phyloP scores from a whole-genome alignment of 345 rosid genomes.

The Acer saccharum region DNA sequence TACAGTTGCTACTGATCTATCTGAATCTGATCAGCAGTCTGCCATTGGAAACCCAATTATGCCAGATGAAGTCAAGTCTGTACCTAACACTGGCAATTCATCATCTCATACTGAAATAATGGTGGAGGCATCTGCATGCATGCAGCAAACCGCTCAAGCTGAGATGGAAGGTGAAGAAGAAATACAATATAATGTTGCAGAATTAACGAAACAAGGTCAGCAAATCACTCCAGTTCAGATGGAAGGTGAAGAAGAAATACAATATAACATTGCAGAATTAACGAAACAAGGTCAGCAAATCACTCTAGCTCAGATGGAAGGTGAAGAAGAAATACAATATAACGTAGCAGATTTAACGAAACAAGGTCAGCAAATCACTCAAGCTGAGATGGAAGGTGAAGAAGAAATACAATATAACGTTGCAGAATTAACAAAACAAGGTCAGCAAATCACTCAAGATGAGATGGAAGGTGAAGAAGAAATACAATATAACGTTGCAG shows the following conservation, averaged over 20 bases:
- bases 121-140: constrained; percentile 15
- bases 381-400: constrained; percentile 25
- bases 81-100: background rate
- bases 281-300: constrained; percentile 64
- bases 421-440: constrained; percentile 70
- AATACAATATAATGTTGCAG: constrained; percentile 66
- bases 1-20: constrained; percentile 43
- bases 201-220: constrained; percentile 73
- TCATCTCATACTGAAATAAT: constrained; percentile 18
- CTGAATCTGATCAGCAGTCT: constrained; percentile 26
- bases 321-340: constrained; percentile 47
- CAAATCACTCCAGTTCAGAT: constrained; percentile 26
- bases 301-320: constrained; percentile 24
- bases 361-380: constrained; percentile 42
- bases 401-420: constrained; percentile 59
- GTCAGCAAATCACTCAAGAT: constrained; percentile 39
- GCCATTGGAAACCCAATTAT: constrained; percentile 15
- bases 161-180: constrained; percentile 35
- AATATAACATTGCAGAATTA: constrained; percentile 70
- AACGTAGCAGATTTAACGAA: constrained; percentile 74
- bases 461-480: constrained; percentile 35
- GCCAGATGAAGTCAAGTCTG: constrained; percentile 30
- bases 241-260: constrained; percentile 40
- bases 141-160: constrained; percentile 24
- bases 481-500: constrained; percentile 66